Evolutionary conservation across 768 basidiomycete species (phyloP), one percentile per base, ranked within the genome.

Genomic region (Amanita rimosa): DNA sequence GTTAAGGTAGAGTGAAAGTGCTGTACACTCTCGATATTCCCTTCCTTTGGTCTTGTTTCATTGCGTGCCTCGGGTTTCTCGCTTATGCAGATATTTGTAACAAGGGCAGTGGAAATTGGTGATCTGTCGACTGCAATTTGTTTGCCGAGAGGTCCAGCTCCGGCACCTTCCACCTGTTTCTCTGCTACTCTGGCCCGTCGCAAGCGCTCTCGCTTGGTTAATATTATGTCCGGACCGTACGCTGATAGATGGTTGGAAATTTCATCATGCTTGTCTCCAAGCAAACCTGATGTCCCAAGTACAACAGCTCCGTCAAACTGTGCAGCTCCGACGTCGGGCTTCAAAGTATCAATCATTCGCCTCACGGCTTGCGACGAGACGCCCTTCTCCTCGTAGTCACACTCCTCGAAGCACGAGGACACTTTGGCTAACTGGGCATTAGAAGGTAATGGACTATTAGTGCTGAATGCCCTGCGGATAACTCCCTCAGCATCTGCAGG

Each of bases 381-480:
- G 6, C 31, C 40, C 4, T 2, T 24, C 17, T 10, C 36, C 36
- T 34, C 11, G 9, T 31, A 14, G 34, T 48, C 48, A 26, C 40
- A 10, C 51, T 44, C 29, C 43, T 56, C 54, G 16, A 60, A 46
- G 14, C 61, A 36, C 16, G 58, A 50, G 3, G 49, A 51, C 21
- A 66, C 66, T 6, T 59, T 60, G 10, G 64, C 43, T 19, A 69
- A 54, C 41, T 70, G 62, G 27, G 55, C 53, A 10, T 59, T 44
- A 0, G 63, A 65, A 3, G 69, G 69, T 2, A 68, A 55, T 44
- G 61, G 64, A 27, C 62, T 59, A 16, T 69, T 63, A 9, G 67
- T 66, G 14, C 70, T 76, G 56, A 79, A 81, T 4, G 79, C 72
- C 40, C 81, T 75, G 43, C 44, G 53, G 50, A 39, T 17, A 43